phyloP scores from a whole-genome alignment of 257 asterid species.

The Craterostigma plantagineum region DNA sequence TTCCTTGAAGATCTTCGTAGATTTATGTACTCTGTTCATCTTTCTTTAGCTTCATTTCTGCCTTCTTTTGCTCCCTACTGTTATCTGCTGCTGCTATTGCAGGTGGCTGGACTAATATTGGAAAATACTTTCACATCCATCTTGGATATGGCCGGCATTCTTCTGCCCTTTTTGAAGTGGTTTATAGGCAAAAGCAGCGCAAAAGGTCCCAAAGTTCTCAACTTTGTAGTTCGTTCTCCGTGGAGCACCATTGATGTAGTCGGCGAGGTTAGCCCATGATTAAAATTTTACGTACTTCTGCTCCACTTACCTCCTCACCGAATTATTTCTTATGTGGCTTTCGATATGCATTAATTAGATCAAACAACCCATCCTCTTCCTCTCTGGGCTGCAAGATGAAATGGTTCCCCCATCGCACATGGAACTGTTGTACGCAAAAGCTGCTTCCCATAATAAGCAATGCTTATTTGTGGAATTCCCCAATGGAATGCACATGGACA shows the following conservation, averaged over 20 bases:
- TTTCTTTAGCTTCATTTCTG: neutral
- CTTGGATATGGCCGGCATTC: slow-evolving; percentile 96
- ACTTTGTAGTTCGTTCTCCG: slow-evolving; percentile 85
- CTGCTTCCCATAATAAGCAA: slow-evolving; percentile 59
- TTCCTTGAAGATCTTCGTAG: neutral
- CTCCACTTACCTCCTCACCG: no score
- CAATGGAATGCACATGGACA: slow-evolving; percentile 95
- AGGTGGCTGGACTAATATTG: slow-evolving; percentile 74
- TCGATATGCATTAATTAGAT: slow-evolving; percentile 33
- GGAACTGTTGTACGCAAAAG: slow-evolving; percentile 85
- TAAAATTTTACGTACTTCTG: no score
- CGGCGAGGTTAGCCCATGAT: slow-evolving; percentile 49
- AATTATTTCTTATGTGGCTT: neutral
- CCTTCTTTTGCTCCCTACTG: no score
- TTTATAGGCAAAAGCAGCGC: slow-evolving; percentile 76
- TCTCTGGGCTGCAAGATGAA: slow-evolving; percentile 92
- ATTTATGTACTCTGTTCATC: neutral
- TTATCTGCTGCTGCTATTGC: slow-evolving; percentile 11
- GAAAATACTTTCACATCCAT: slow-evolving; percentile 96
- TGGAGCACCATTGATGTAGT: slow-evolving; percentile 82
- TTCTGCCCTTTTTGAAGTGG: slow-evolving; percentile 76
- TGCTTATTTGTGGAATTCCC: slow-evolving; percentile 74
- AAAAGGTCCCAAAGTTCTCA: slow-evolving; percentile 57
- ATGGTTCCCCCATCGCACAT: slow-evolving; percentile 94
- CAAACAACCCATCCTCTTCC: slow-evolving; percentile 72